phyloP scores from a whole-genome alignment of 306 rosid species.

The Vicia villosa region DNA sequence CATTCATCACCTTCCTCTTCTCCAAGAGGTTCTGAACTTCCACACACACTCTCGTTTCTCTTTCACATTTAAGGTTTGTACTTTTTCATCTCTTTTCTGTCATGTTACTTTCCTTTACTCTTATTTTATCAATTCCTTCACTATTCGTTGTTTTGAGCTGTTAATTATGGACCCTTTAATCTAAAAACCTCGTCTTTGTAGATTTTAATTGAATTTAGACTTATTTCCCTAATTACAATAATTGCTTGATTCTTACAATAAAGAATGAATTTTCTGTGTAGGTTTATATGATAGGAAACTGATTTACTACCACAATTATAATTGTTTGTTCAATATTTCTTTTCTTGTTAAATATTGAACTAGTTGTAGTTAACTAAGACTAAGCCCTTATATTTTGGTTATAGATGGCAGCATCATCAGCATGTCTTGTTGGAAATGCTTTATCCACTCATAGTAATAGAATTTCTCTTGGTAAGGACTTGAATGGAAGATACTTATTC shows the following conservation, averaged over 20 bases:
- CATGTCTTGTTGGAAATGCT: slow-evolving; percentile 85
- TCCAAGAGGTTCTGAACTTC: slow-evolving; percentile 30
- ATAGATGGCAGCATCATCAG: slow-evolving; percentile 85
- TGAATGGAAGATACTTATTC: slow-evolving; percentile 55
- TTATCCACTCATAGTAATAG: slow-evolving; percentile 58
- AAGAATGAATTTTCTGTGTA: slow-evolving; percentile 3
- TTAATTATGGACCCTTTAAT: slow-evolving; percentile 20
- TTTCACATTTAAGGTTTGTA: slow-evolving; percentile 43
- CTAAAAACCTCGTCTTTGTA: background rate
- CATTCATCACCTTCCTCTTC: slow-evolving; percentile 33
- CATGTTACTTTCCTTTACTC: background rate
- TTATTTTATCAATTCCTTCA: background rate
- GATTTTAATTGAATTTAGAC: background rate
- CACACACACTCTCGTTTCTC: background rate
- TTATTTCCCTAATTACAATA: slow-evolving; percentile 10
- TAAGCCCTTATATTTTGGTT: slow-evolving; percentile 21
- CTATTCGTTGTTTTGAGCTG: background rate
- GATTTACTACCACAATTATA: background rate
- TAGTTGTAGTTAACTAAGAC: slow-evolving; percentile 11
- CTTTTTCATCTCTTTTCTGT: slow-evolving; percentile 7
- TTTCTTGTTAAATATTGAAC: slow-evolving; percentile 9
- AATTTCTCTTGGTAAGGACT: slow-evolving; percentile 58
- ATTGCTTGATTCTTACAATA: background rate
- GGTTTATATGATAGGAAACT: background rate
- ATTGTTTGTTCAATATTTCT: background rate